These are phyloP conservation scores for Acacia confusa DNA, from an alignment of 306 rosid species.

Conservation along the genomic window DNA sequence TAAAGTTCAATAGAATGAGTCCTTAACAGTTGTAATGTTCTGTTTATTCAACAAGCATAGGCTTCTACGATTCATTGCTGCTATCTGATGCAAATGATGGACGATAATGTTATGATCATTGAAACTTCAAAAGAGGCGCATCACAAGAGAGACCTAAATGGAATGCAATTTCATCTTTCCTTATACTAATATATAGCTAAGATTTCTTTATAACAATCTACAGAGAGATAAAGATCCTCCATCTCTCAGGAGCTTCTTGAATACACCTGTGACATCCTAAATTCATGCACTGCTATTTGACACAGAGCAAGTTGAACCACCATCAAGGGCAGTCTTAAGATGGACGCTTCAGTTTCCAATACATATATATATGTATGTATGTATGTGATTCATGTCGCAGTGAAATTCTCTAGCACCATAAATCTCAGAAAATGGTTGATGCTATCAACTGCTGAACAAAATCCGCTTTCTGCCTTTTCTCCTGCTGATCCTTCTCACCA, in stretches of 20 bases:
- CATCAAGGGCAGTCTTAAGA: constrained; percentile 28
- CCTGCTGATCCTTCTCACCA: constrained; percentile 53
- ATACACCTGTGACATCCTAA: constrained; percentile 36
- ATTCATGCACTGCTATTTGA: constrained; percentile 40
- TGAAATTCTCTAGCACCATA: constrained; percentile 13
- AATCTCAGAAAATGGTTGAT: constrained; percentile 63
- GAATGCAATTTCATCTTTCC: constrained; percentile 4
- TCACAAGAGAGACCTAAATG: neutral
- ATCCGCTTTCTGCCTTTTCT: constrained; percentile 58
- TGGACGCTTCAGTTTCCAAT: constrained; percentile 33
- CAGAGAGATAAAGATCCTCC: neutral
- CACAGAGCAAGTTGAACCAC: constrained; percentile 33
- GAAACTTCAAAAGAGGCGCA: neutral
- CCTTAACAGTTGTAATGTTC: neutral
- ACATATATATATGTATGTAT: neutral
- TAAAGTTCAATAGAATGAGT: neutral
- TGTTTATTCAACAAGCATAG: neutral
- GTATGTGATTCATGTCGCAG: constrained; percentile 22
- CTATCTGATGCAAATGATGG: neutral
- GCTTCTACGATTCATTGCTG: neutral
- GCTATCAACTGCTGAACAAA: constrained; percentile 65
- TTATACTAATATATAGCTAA: neutral
- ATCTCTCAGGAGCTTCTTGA: neutral
- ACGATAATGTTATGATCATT: neutral
- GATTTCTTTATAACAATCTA: neutral